Conservation (phyloP, 441 rosid species). For the Codiaeum variegatum region DNA sequence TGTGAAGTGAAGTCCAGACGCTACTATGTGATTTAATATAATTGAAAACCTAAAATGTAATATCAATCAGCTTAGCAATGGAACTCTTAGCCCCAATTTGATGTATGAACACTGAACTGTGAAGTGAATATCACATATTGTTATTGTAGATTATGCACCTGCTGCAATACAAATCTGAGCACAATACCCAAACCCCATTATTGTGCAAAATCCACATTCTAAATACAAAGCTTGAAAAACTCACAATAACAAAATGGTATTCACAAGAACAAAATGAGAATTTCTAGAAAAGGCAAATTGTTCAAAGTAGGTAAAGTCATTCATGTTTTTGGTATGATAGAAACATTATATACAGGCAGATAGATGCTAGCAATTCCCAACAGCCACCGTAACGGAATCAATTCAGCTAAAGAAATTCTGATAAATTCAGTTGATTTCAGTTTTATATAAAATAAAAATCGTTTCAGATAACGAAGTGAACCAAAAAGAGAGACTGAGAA, state of each 20-base stretch:
- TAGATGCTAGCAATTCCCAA: background rate
- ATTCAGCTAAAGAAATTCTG: background rate
- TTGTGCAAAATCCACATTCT: background rate
- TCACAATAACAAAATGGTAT: too few species aligned
- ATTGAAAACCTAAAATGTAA: background rate
- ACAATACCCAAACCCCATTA: background rate
- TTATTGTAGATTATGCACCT: background rate
- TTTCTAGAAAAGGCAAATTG: background rate
- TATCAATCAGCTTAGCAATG: background rate
- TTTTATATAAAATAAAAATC: too few species aligned
- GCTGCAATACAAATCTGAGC: background rate
- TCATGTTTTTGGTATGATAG: background rate
- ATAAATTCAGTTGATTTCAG: too few species aligned
- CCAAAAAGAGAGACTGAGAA: background rate
- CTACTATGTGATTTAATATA: background rate
- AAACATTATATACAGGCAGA: background rate
- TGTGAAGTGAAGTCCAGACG: background rate
- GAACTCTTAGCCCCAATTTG: background rate
- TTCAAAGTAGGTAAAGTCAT: background rate
- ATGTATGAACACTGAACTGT: background rate
- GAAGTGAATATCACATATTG: background rate
- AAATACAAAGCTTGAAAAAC: too few species aligned
- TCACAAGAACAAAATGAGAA: background rate
- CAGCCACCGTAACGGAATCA: background rate
- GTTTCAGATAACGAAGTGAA: background rate